These are phyloP conservation scores for Boletus eberwhitei DNA, from an alignment of 768 basidiomycete species.

Conservation along the genomic window DNA sequence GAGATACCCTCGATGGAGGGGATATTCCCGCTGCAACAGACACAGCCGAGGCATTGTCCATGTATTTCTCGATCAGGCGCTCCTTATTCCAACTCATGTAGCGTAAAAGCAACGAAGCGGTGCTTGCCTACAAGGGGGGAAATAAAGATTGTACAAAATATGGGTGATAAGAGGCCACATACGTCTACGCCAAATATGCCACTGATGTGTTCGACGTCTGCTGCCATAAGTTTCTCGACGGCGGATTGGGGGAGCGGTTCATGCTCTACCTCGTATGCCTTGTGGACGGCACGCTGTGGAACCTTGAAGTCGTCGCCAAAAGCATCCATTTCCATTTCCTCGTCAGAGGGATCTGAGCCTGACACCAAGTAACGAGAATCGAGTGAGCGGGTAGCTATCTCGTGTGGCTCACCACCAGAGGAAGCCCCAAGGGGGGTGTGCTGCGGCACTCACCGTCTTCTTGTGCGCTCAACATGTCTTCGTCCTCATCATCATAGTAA, in stretches of 20 bases:
- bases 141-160: background rate
- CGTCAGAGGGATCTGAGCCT: constrained; percentile 47
- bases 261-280: constrained; percentile 85
- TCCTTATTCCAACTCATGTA: constrained; percentile 95
- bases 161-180: constrained; percentile 33
- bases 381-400: constrained; percentile 18
- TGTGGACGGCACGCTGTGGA: constrained; percentile 50
- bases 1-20: constrained; percentile 26
- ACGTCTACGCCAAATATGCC: constrained; percentile 89
- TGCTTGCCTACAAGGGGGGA: constrained; percentile 46
- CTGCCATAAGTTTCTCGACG: constrained; percentile 74
- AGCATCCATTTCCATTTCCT: constrained; percentile 70
- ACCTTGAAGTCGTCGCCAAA: constrained; percentile 64
- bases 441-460: constrained; percentile 45
- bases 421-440: constrained; percentile 1
- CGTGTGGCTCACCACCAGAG: constrained; percentile 24
- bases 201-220: constrained; percentile 82
- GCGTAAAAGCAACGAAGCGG: constrained; percentile 76
- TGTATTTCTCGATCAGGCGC: constrained; percentile 91
- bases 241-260: constrained; percentile 67
- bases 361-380: constrained; percentile 3
- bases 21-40: constrained; percentile 73
- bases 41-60: constrained; percentile 81
- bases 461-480: constrained; percentile 58
- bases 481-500: constrained; percentile 71